phyloP scores from a whole-genome alignment of 805 yeast genomes.

The Saccharomycopsis sp. region DNA sequence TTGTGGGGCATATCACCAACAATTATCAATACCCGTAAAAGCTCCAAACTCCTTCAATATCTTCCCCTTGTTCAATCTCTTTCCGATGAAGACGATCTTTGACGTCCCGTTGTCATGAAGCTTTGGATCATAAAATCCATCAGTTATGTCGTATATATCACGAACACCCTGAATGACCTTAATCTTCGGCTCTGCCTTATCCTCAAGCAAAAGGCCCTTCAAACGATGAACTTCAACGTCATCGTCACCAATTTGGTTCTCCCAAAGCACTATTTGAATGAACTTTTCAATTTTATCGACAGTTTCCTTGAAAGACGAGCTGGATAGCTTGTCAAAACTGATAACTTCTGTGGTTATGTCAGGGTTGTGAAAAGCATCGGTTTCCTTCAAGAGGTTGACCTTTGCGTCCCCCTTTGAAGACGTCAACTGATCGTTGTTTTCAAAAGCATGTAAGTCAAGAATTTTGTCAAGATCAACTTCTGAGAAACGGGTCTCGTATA shows the following conservation, averaged over 20 bases:
- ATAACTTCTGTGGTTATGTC: conserved; percentile 24
- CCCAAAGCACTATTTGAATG: conserved; percentile 77
- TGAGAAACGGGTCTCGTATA: conserved; percentile 66
- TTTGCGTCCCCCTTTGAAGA: conserved; percentile 1
- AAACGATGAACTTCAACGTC: conserved; percentile 68
- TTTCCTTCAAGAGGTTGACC: not conserved
- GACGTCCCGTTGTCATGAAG: conserved; percentile 33
- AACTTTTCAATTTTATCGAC: conserved; percentile 49
- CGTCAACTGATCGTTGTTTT: conserved; percentile 29
- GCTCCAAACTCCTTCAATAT: conserved; percentile 30
- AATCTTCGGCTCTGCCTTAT: conserved; percentile 21
- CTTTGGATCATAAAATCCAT: conserved; percentile 30
- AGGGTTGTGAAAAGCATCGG: conserved; percentile 40
- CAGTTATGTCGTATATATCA: conserved; percentile 78
- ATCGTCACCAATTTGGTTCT: conserved; percentile 36
- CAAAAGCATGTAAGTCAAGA: conserved; percentile 77
- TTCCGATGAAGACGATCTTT: conserved; percentile 73
- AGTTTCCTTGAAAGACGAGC: conserved; percentile 26
- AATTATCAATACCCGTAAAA: not conserved
- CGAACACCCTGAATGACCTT: conserved; percentile 86
- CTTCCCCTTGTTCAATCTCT: conserved; percentile 39
- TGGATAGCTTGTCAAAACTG: conserved; percentile 13
- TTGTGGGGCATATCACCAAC: too few relatives aligned
- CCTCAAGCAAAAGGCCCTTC: conserved; percentile 60
- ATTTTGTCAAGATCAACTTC: conserved; percentile 59